Evolutionary conservation across 2,329 filamentous ascomycete genomes (phyloP), one percentile per base, ranked within the genome.

Genomic region (Pseudonectria buxi): DNA sequence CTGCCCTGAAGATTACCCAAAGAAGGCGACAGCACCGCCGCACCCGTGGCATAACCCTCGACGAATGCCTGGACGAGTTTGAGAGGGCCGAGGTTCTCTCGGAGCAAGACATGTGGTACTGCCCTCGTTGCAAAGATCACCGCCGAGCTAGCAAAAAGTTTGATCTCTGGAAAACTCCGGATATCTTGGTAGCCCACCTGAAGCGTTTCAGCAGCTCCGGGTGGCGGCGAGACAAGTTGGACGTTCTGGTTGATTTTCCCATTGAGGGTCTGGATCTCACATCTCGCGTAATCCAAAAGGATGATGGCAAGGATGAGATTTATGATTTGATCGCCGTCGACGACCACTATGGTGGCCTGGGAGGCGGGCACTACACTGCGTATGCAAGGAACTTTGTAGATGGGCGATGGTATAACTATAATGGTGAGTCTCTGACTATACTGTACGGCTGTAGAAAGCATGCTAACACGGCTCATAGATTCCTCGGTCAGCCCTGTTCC

Each of bases 81-180:
- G 86, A 92, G 55, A 90, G 90, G 57, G 85, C 89, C 41, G 92
- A 98, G 62, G 80, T 95, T 11, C 69, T 98, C 4, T 95, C 90
- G 0, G 87, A 95, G 58, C 85, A 94, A 55, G 94, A 98, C 57
- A 90, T 87, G 41, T 98, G 92, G 92, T 96, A 94, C 58, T 98
- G 92, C 56, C 90, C 87, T 37, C 78, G 87, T 22, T 98, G 92
- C 72, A 96, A 96, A 59, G 86, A 95, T 51, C 83, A 94, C 53
- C 80, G 87, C 12, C 81, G 87, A 41, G 92, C 92, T 14, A 89
- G 83, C 64, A 98, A 98, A 69, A 95, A 92, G 54, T 87, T 98
- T 35, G 89, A 96, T 55, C 76, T 98, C 13, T 98, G 92, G 92
- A 95, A 90, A 55, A 83, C 86, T 3, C 92, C 92, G 1, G 92